Percentiles rank a stretch among this genome's conserved stretches.
These are phyloP conservation scores for Hypericum perforatum DNA, from an alignment of 345 rosid genomes.

Conservation along the genomic window DNA sequence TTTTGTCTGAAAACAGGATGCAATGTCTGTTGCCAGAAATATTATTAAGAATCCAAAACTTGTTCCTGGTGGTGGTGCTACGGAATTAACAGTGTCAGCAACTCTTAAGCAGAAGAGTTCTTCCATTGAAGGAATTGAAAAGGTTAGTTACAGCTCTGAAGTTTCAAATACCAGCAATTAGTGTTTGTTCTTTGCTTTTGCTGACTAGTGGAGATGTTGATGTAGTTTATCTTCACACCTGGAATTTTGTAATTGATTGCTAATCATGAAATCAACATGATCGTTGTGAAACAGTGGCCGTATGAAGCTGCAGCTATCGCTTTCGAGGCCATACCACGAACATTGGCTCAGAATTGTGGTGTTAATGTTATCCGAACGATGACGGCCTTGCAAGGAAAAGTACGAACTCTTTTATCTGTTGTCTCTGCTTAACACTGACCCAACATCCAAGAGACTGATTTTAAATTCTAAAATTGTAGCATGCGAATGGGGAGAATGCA, in stretches of 20 bases:
- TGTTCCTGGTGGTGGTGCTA: conserved; percentile 93
- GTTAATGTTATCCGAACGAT: conserved; percentile 73
- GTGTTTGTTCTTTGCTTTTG: too few species aligned
- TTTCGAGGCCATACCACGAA: conserved; percentile 91
- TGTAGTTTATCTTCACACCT: too few species aligned
- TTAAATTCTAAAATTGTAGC: conserved; percentile 28
- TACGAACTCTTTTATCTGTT: conserved; percentile 10
- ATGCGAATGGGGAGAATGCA: conserved; percentile 95
- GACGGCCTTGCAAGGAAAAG: conserved; percentile 91
- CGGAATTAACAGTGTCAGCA: conserved; percentile 87
- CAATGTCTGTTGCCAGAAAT: conserved; percentile 93
- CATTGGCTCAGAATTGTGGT: conserved; percentile 77
- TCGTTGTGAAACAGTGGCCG: conserved; percentile 59
- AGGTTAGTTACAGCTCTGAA: conserved; percentile 29
- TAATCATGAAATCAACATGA: background rate
- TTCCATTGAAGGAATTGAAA: conserved; percentile 82
- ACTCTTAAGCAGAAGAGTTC: conserved; percentile 88
- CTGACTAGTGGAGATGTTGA: too few species aligned
- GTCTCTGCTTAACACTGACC: background rate
- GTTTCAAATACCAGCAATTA: too few species aligned
- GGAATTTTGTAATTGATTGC: too few species aligned
- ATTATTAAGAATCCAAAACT: conserved; percentile 91
- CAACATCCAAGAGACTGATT: background rate
- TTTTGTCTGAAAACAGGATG: conserved; percentile 44
- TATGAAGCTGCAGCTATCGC: conserved; percentile 97